Conservation (phyloP, 2,329 filamentous ascomycete species). For the Mollisiaceae sp. region DNA sequence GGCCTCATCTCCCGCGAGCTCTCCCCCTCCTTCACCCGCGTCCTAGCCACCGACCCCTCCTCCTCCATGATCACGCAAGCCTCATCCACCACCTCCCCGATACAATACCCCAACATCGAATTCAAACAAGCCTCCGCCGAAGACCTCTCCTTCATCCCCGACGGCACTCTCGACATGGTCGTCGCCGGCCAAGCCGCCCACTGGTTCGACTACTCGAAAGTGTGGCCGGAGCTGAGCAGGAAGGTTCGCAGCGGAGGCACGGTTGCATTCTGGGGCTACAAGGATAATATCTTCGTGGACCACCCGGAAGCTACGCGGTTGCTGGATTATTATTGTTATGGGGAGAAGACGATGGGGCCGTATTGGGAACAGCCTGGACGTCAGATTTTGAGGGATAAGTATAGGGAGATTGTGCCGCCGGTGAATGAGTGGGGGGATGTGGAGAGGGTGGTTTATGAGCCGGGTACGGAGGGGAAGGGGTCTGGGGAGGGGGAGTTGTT, state of each 20-base stretch:
- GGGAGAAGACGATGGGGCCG: slow-evolving; percentile 56
- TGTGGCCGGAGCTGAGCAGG: slow-evolving; percentile 60
- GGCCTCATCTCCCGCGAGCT: slow-evolving; percentile 61
- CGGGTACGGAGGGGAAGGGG: slow-evolving; percentile 49
- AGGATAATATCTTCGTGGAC: slow-evolving; percentile 64
- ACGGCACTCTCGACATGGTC: slow-evolving; percentile 57
- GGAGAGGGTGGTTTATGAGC: slow-evolving; percentile 61
- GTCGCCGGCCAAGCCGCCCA: slow-evolving; percentile 63
- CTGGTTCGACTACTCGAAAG: slow-evolving; percentile 65
- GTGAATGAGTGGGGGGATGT: slow-evolving; percentile 57
- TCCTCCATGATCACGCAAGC: slow-evolving; percentile 61
- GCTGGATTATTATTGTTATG: slow-evolving; percentile 61
- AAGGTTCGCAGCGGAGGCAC: slow-evolving; percentile 60
- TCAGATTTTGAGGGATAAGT: slow-evolving; percentile 56
- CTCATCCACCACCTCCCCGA: slow-evolving; percentile 44
- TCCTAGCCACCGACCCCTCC: slow-evolving; percentile 62
- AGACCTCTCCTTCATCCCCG: slow-evolving; percentile 54
- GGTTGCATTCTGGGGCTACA: slow-evolving; percentile 70
- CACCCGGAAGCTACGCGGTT: slow-evolving; percentile 57
- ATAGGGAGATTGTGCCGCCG: slow-evolving; percentile 58
- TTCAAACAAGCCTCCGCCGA: slow-evolving; percentile 60
- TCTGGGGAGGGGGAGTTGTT: slow-evolving; percentile 51
- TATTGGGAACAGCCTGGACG: slow-evolving; percentile 69
- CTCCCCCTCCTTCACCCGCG: slow-evolving; percentile 54
- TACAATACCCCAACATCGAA: slow-evolving; percentile 48